Evolutionary conservation across 495 filamentous ascomycete genomes (phyloP).

Genomic region (Hypoxylon rickii): DNA sequence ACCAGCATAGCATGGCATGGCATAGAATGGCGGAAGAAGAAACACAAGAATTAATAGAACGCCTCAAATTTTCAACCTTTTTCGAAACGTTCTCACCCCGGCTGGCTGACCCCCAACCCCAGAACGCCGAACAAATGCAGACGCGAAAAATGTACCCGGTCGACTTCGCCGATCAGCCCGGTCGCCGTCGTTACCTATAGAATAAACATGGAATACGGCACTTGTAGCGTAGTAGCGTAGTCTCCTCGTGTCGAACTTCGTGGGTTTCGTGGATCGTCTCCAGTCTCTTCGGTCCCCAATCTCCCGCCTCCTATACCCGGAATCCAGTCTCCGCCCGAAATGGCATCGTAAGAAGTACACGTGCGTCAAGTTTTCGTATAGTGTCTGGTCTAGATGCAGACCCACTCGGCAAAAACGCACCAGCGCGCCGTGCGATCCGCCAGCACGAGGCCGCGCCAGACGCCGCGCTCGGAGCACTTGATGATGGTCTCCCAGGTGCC

Average conservation of each 20-base stretch:
- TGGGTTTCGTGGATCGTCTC: no score
- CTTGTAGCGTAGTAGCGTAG: not conserved
- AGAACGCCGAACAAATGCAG: constrained; percentile 28
- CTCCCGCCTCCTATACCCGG: no score
- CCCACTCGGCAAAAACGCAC: constrained; percentile 99
- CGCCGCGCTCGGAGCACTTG: constrained; percentile 89
- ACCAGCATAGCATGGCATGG: no score
- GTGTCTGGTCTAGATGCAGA: constrained; percentile 52
- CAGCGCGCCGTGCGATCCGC: constrained; percentile 94
- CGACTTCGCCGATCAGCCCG: constrained; percentile 1
- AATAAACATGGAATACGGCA: not conserved
- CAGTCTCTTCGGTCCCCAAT: no score
- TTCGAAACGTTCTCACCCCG: constrained; percentile 10
- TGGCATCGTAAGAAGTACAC: not conserved
- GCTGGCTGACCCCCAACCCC: no score
- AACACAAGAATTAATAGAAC: no score
- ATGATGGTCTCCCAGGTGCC: constrained; percentile 97
- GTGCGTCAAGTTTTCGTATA: no score
- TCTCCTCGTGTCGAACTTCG: not conserved
- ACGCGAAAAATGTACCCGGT: not conserved
- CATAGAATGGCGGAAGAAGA: no score
- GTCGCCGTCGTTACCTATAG: constrained; percentile 2
- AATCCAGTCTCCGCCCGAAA: not conserved
- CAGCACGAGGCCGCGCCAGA: constrained; percentile 91
- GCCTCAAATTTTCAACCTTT: no score